Conservation (phyloP, 495 filamentous ascomycete genomes). For the Terfezia boudieri region DNA sequence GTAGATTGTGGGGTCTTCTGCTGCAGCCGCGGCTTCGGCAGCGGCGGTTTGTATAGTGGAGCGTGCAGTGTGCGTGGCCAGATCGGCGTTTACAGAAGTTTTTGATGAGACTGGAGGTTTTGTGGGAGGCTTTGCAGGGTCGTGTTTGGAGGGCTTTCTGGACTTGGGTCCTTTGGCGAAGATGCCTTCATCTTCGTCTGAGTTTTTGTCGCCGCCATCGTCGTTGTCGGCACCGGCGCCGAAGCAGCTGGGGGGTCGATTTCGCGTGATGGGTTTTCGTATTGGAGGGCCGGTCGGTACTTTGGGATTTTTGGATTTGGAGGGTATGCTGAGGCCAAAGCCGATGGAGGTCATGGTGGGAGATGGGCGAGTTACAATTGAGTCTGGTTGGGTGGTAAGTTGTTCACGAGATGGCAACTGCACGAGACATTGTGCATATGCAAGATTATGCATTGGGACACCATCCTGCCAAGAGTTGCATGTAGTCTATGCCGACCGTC, state of each 20-base stretch:
- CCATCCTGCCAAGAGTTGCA: too few relatives aligned
- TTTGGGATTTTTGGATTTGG: slow-evolving; percentile 5
- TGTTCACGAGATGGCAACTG: too few relatives aligned
- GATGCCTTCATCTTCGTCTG: not conserved
- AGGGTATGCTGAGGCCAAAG: slow-evolving; percentile 8
- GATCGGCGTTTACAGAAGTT: slow-evolving; percentile 12
- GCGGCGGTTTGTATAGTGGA: slow-evolving; percentile 33
- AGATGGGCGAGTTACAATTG: not conserved
- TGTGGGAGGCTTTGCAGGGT: not conserved
- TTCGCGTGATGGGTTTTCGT: slow-evolving; percentile 6
- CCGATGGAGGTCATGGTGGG: slow-evolving; percentile 6
- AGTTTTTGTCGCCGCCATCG: not conserved
- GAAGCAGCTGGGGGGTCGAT: slow-evolving; percentile 1
- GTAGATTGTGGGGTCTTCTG: slow-evolving; percentile 44
- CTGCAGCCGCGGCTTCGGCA: slow-evolving; percentile 32
- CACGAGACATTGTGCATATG: too few relatives aligned
- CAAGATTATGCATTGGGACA: too few relatives aligned
- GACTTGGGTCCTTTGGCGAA: slow-evolving; percentile 5
- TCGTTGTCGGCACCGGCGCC: slow-evolving; percentile 6
- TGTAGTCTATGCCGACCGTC: not conserved
- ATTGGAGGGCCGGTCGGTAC: slow-evolving; percentile 8
- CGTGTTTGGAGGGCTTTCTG: not conserved
- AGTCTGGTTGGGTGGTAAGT: not conserved
- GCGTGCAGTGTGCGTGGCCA: slow-evolving; percentile 7
- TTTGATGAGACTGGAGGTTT: not conserved